These are phyloP conservation scores for Globisporangium abappressorium DNA, from an alignment of 352 stramenopile species.

Conservation along the genomic window DNA sequence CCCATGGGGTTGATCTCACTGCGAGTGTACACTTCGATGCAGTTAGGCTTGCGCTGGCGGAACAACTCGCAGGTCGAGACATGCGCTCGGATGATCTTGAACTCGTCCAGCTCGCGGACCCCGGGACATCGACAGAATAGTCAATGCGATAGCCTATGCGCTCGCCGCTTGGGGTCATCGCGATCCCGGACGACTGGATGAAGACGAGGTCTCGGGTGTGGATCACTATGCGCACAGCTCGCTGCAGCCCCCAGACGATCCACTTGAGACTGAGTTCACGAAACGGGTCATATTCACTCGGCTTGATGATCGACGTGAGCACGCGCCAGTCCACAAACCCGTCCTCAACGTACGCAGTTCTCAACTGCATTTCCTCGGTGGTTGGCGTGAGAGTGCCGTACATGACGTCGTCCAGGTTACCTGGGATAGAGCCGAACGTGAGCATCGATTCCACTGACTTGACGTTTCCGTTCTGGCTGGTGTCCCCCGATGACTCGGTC, in stretches of 20 bases:
- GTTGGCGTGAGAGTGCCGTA: too few relatives aligned
- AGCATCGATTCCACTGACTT: too few relatives aligned
- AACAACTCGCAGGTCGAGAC: conserved; percentile 42
- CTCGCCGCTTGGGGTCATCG: conserved; percentile 33
- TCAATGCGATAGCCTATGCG: conserved; percentile 43
- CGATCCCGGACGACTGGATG: conserved; percentile 47
- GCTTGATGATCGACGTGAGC: conserved; percentile 30
- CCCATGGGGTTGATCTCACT: not conserved
- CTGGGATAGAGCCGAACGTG: too few relatives aligned
- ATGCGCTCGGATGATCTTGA: conserved; percentile 32
- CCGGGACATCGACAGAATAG: conserved; percentile 40
- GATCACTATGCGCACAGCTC: conserved; percentile 34
- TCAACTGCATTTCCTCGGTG: too few relatives aligned
- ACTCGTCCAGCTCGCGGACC: conserved; percentile 28
- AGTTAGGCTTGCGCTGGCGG: conserved; percentile 24
- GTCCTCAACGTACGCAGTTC: conserved; percentile 10
- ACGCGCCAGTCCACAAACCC: conserved; percentile 46
- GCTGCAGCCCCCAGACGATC: conserved; percentile 41
- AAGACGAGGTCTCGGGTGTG: conserved; percentile 57
- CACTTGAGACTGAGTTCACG: conserved; percentile 43
- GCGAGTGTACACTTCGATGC: conserved; percentile 36
- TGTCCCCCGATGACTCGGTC: too few relatives aligned
- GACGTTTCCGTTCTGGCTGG: too few relatives aligned
- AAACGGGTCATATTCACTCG: conserved; percentile 39
- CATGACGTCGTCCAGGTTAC: too few relatives aligned